Conservation (phyloP, 345 rosid species). For the Boechera stricta region DNA sequence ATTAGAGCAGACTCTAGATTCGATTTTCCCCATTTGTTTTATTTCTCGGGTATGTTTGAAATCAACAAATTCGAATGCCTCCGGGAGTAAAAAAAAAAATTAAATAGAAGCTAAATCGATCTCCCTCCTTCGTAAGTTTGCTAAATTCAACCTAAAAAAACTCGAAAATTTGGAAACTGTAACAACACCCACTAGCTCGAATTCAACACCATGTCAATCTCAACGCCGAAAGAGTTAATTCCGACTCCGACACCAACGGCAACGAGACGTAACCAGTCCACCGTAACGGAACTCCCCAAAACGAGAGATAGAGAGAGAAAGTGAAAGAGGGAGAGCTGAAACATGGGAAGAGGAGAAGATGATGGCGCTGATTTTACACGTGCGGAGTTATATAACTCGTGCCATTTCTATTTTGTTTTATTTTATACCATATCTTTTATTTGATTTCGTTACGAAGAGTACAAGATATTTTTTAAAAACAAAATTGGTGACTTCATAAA, state of each 20-base stretch:
- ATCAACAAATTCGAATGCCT: too few relatives aligned
- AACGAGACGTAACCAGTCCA: slow-evolving; percentile 19
- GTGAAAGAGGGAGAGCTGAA: slow-evolving; percentile 23
- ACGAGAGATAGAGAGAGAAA: slow-evolving; percentile 21
- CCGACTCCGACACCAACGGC: slow-evolving; percentile 22
- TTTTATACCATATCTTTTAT: neutral
- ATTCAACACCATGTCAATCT: slow-evolving; percentile 4
- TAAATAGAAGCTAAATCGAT: too few relatives aligned
- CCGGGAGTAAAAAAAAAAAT: too few relatives aligned
- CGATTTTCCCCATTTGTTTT: too few relatives aligned
- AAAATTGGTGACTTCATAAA: too few relatives aligned
- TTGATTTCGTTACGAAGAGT: slow-evolving; percentile 18
- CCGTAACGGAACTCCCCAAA: slow-evolving; percentile 39
- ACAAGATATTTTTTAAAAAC: too few relatives aligned
- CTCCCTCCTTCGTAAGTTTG: too few relatives aligned
- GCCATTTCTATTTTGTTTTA: neutral
- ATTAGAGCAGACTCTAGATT: too few relatives aligned
- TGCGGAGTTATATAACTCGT: slow-evolving; percentile 12
- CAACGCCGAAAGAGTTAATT: neutral
- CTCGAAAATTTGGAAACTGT: too few relatives aligned
- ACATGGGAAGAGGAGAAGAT: slow-evolving; percentile 45
- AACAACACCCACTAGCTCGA: neutral
- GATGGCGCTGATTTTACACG: slow-evolving; percentile 45
- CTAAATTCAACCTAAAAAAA: too few relatives aligned
- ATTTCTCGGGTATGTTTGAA: too few relatives aligned